Conservation (phyloP, 352 stramenopile genomes). For the Phytophthora pisi region DNA sequence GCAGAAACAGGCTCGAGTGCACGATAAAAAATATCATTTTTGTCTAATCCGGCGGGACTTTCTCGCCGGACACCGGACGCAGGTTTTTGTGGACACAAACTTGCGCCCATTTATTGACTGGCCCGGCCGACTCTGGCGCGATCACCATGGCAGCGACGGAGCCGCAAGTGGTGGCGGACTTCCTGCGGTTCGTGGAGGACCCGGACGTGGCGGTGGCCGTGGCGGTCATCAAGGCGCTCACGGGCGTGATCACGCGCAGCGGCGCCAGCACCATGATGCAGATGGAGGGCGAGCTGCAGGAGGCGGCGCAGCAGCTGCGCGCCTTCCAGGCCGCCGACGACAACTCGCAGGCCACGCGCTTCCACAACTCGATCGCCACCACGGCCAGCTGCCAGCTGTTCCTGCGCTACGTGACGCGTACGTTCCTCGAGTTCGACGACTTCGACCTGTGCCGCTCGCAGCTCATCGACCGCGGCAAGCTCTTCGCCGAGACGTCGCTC, state of each 20-base stretch:
- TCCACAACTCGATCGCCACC: constrained; percentile 91
- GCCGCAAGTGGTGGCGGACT: constrained; percentile 68
- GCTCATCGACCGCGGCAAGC: constrained; percentile 91
- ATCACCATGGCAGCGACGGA: neutral
- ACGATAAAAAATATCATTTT: too few species aligned
- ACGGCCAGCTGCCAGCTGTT: constrained; percentile 94
- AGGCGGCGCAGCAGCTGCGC: constrained; percentile 78
- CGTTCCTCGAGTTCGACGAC: constrained; percentile 91
- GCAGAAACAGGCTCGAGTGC: too few species aligned
- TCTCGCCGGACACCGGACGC: too few species aligned
- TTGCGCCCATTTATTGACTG: neutral
- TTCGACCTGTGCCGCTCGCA: constrained; percentile 92
- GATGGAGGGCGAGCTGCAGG: constrained; percentile 92
- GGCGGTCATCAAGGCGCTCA: constrained; percentile 93
- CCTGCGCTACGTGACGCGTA: constrained; percentile 92
- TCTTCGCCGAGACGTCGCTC: constrained; percentile 93
- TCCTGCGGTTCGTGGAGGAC: constrained; percentile 75
- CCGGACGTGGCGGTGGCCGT: constrained; percentile 90
- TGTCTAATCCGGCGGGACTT: too few species aligned
- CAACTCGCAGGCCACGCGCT: constrained; percentile 46
- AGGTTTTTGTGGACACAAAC: neutral
- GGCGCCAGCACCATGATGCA: constrained; percentile 96
- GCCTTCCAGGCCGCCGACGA: constrained; percentile 55
- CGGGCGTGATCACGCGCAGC: constrained; percentile 90
- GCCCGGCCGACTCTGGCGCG: neutral